A percentile compares a stretch with the other conserved stretches of the same genome.
phyloP scores from a whole-genome alignment of 345 rosid species.

The Viola odorata region DNA sequence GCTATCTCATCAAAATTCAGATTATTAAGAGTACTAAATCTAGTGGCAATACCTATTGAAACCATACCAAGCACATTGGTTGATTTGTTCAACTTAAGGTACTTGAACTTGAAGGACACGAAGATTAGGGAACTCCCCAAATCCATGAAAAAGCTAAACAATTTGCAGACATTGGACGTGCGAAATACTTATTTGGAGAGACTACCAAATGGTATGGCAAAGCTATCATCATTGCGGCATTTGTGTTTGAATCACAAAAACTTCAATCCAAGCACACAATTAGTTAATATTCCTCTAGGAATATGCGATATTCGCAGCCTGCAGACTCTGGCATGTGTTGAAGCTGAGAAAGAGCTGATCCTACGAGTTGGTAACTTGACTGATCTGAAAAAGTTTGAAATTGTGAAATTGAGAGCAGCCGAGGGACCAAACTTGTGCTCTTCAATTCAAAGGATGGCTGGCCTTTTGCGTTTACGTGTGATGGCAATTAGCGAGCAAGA shows the following conservation, averaged over 20 bases:
- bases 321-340: conserved; percentile 22
- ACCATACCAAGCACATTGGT: conserved; percentile 17
- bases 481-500: conserved; percentile 14
- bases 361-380: conserved; percentile 19
- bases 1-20: conserved; percentile 19
- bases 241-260: conserved; percentile 7
- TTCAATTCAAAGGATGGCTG: conserved; percentile 25
- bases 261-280: conserved; percentile 8
- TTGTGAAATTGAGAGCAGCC: conserved; percentile 17
- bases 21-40: conserved; percentile 21
- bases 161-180: conserved; percentile 20
- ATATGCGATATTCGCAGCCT: conserved; percentile 17
- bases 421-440: conserved; percentile 23
- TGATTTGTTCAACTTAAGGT: conserved; percentile 21
- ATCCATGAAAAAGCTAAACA: conserved; percentile 16
- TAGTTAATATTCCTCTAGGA: conserved; percentile 10
- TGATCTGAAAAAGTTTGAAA: conserved; percentile 23
- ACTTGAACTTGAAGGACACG: conserved; percentile 22
- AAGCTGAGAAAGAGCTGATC: conserved; percentile 19
- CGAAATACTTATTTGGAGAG: conserved; percentile 16
- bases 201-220: conserved; percentile 24
- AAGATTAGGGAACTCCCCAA: conserved; percentile 17
- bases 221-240: conserved; percentile 18
- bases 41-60: conserved; percentile 20
- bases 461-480: conserved; percentile 15